Percentiles rank a stretch among this genome's conserved stretches.
Conservation (phyloP, 768 basidiomycete species). For the Rhodosporidiobolus sp. region DNA sequence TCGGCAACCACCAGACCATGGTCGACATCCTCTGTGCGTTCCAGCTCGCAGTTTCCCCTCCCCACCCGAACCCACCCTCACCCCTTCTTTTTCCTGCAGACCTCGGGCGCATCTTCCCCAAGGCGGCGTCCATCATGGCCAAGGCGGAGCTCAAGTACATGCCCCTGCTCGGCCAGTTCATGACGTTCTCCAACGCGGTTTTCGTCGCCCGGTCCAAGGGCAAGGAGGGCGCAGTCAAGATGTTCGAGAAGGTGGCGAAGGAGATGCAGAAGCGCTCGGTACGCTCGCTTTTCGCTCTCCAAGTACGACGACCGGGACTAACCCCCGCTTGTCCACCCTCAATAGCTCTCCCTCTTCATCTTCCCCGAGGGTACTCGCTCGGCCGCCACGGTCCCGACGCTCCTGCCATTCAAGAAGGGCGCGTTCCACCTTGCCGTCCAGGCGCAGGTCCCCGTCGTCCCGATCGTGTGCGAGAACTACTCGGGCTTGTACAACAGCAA, state of each 20-base stretch:
- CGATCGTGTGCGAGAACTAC: constrained; percentile 91
- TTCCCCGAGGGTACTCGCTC: constrained; percentile 96
- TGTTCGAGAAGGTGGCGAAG: constrained; percentile 64
- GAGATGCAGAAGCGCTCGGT: constrained; percentile 62
- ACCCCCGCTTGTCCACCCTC: no score
- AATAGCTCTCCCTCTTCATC: constrained; percentile 81
- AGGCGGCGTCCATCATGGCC: constrained; percentile 79
- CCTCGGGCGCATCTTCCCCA: constrained; percentile 69
- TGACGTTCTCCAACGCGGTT: constrained; percentile 82
- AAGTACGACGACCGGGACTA: no score
- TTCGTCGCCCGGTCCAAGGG: constrained; percentile 78
- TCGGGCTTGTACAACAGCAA: constrained; percentile 64
- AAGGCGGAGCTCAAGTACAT: constrained; percentile 83
- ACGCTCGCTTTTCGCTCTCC: constrained; percentile 16
- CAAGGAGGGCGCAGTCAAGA: constrained; percentile 61
- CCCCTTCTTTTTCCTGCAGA: constrained; percentile 12
- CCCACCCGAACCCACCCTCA: not conserved
- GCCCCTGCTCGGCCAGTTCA: constrained; percentile 79
- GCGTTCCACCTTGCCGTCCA: constrained; percentile 94
- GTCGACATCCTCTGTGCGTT: constrained; percentile 72
- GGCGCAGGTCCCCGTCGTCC: constrained; percentile 83
- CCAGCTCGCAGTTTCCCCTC: not conserved
- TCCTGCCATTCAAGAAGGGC: constrained; percentile 94
- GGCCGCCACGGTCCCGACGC: constrained; percentile 59
- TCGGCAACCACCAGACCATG: constrained; percentile 92